These are phyloP conservation scores for Ehretia macrophylla DNA, from an alignment of 257 asterid species.

Conservation along the genomic window DNA sequence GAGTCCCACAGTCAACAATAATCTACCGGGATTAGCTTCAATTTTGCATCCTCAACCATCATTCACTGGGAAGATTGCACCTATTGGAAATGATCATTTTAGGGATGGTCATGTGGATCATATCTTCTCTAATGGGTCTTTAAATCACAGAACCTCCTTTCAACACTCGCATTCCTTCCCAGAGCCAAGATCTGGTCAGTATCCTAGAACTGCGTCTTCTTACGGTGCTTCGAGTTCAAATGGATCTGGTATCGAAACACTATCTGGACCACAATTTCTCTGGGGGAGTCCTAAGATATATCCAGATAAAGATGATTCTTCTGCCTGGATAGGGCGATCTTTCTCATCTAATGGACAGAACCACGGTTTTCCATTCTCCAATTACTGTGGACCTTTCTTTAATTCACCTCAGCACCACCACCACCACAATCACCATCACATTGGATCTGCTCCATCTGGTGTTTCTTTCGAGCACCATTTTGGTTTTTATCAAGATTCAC, in stretches of 20 bases:
- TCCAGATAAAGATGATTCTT: conserved; percentile 30
- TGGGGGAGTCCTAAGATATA: conserved; percentile 59
- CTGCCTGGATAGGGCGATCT: conserved; percentile 23
- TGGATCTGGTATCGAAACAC: conserved; percentile 36
- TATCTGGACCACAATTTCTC: conserved; percentile 48
- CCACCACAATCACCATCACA: conserved; percentile 36
- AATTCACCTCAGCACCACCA: conserved; percentile 32
- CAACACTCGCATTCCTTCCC: conserved; percentile 48
- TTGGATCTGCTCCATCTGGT: conserved; percentile 71
- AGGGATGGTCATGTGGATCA: conserved; percentile 16
- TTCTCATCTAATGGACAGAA: conserved; percentile 23
- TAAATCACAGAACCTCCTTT: conserved; percentile 22
- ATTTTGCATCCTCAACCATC: conserved; percentile 37
- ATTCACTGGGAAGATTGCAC: conserved; percentile 12
- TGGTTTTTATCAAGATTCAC: conserved; percentile 40
- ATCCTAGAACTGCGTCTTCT: conserved; percentile 33
- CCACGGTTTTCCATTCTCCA: conserved; percentile 33
- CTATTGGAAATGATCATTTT: neutral
- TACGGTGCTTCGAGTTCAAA: conserved; percentile 42
- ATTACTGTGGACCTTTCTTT: conserved; percentile 24
- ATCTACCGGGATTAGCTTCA: conserved; percentile 53
- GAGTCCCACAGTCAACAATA: conserved; percentile 34
- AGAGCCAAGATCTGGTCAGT: conserved; percentile 36
- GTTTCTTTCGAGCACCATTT: conserved; percentile 34
- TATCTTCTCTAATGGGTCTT: conserved; percentile 13